Evolutionary conservation across 768 basidiomycete genomes (phyloP), one percentile per base, ranked within the genome.

Genomic region (Suillus subluteus): DNA sequence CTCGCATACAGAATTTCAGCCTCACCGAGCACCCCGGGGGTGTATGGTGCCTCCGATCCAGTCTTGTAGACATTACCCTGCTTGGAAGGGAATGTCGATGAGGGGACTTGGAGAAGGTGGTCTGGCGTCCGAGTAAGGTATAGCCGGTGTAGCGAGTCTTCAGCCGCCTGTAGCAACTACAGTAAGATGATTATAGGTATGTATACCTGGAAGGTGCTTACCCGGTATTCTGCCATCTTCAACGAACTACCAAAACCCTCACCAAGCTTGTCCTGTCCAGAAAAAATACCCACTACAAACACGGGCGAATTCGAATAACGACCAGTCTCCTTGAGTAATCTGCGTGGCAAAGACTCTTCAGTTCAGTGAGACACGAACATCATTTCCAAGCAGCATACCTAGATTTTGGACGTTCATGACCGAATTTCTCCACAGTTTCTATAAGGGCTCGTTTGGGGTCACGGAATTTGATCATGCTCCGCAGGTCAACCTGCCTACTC

Each of bases 201-300:
- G 43, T 48, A 59, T 35, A 26, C 79, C 26, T 61, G 18, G 26
- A 43, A 4, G 40, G 18, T 30, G 59, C 87, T 62, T 78, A 95
- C 95, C 65, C 97, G 84, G 79, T 87, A 96, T 79, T 98, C 95
- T 18, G 95, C 95, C 97, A 99, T 99, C 76, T 87, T 90, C 64
- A 98, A 80, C 3, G 94, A 96, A 70, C 88, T 91, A 62, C 98
- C 98, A 73, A 96, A 95, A 16, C 96, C 96, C 79, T 99, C 96
- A 6, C 96, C 95, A 2, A 99, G 86, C 78, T 98, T 87, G 75
- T 87, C 93, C 66, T 79, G 82, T 48, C 89, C 95, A 30, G 89
- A 93, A 76, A 87, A 99, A 66, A 98, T 91, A 21, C 95, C 98
- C n/a, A 97, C 91, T n/a, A 98, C 91, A 77, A 92, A 99, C 46